Evolutionary conservation across 257 asterid species (phyloP).

Genomic region (Verbascum thapsus): DNA sequence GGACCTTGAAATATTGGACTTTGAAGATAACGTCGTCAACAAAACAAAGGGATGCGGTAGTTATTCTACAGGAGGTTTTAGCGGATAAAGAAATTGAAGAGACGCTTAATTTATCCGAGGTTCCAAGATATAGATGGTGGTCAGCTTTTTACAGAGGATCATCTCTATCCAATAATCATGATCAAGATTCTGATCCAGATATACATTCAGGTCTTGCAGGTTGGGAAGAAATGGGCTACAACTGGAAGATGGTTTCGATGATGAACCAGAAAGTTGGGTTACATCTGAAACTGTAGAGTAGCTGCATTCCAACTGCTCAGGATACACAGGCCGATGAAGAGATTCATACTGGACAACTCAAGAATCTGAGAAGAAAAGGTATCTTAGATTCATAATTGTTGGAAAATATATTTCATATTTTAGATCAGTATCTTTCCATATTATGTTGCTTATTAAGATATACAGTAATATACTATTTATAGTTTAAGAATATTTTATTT

Average conservation of each 20-base stretch:
- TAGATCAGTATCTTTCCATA: too few species aligned
- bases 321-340: not conserved
- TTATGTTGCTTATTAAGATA: too few species aligned
- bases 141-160: constrained; percentile 59
- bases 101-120: constrained; percentile 52
- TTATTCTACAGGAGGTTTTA: constrained; percentile 57
- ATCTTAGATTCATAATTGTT: too few species aligned
- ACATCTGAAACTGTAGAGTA: constrained; percentile 29
- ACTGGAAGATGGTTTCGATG: constrained; percentile 40
- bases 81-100: constrained; percentile 51
- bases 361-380: too few species aligned
- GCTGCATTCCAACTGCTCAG: not conserved
- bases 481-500: too few species aligned
- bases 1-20: constrained; percentile 43
- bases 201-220: constrained; percentile 55
- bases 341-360: not conserved
- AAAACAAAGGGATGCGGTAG: constrained; percentile 59
- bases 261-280: constrained; percentile 43
- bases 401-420: too few species aligned
- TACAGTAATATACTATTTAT: too few species aligned
- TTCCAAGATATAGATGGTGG: constrained; percentile 65
- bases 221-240: constrained; percentile 44
- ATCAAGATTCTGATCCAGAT: constrained; percentile 26
- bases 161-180: constrained; percentile 51
- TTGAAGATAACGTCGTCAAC: constrained; percentile 43